phyloP scores from a whole-genome alignment of 139 green algal species.

The Monoraphidium neglectum region DNA sequence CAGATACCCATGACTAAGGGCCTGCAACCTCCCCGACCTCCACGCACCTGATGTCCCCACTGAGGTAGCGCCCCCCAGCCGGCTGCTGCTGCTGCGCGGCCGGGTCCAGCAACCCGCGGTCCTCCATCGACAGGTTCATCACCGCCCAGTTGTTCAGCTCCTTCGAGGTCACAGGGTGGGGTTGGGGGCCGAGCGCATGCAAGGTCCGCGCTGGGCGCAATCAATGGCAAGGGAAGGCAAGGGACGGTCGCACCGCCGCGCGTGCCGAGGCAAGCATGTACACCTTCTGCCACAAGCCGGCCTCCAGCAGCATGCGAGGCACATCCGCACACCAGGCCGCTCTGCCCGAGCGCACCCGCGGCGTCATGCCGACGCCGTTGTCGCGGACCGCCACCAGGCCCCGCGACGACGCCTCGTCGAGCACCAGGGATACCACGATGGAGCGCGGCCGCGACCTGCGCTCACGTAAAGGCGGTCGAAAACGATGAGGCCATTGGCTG shows the following conservation, averaged over 20 bases:
- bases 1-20: too few species aligned
- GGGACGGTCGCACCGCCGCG: too few species aligned
- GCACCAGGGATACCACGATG: constrained; percentile 60
- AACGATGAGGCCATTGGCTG: too few species aligned
- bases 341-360: neutral
- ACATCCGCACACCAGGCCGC: too few species aligned
- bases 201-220: constrained; percentile 15
- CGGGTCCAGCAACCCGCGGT: constrained; percentile 50
- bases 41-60: constrained; percentile 52
- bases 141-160: constrained; percentile 82
- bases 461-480: constrained; percentile 1
- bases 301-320: too few species aligned
- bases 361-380: constrained; percentile 54
- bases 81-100: constrained; percentile 15
- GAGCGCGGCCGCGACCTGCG: constrained; percentile 15
- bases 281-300: too few species aligned
- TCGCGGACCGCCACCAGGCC: constrained; percentile 70
- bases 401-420: constrained; percentile 19
- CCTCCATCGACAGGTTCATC: constrained; percentile 86
- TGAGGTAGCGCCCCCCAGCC: constrained; percentile 60
- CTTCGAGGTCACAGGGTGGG: constrained; percentile 23
- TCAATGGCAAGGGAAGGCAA: too few species aligned
- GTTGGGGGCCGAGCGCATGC: constrained; percentile 44
- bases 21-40: too few species aligned
- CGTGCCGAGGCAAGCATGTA: too few species aligned